phyloP scores from a whole-genome alignment of 106 monocot species.

The Acorus calamus region DNA sequence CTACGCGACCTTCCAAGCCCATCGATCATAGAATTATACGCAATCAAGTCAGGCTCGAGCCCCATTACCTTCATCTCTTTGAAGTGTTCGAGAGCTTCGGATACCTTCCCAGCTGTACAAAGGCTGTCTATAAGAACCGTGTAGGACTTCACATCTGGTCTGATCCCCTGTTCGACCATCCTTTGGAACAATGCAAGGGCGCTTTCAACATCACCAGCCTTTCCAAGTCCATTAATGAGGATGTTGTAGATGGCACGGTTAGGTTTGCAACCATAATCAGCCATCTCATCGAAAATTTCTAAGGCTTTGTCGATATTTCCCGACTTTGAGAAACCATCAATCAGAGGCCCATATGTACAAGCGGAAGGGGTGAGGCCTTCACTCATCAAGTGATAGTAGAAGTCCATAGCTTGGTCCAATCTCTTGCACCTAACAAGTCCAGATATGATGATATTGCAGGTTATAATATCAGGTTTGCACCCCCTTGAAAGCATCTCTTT shows the following conservation, averaged over 20 bases:
- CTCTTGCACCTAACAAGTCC: slow-evolving; percentile 54
- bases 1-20: slow-evolving; percentile 55
- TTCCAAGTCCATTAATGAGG: slow-evolving; percentile 73
- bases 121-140: slow-evolving; percentile 63
- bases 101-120: slow-evolving; percentile 25
- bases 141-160: slow-evolving; percentile 78
- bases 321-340: slow-evolving; percentile 69
- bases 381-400: slow-evolving; percentile 71
- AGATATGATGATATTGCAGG: slow-evolving; percentile 76
- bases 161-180: slow-evolving; percentile 61
- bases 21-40: slow-evolving; percentile 73
- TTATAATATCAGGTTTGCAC: slow-evolving; percentile 48
- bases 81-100: slow-evolving; percentile 64
- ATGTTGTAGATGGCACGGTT: slow-evolving; percentile 91
- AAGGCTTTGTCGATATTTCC: slow-evolving; percentile 47
- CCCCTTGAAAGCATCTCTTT: slow-evolving; percentile 62
- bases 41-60: slow-evolving; percentile 68
- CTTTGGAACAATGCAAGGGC: slow-evolving; percentile 43
- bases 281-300: slow-evolving; percentile 70
- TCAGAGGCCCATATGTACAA: slow-evolving; percentile 85
- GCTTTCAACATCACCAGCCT: slow-evolving; percentile 46
- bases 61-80: slow-evolving; percentile 40
- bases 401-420: slow-evolving; percentile 67
- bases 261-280: slow-evolving; percentile 58
- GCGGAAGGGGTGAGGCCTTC: slow-evolving; percentile 64